Evolutionary conservation across 2,329 filamentous ascomycete species (phyloP).

Genomic region (Trichoderma sp.): DNA sequence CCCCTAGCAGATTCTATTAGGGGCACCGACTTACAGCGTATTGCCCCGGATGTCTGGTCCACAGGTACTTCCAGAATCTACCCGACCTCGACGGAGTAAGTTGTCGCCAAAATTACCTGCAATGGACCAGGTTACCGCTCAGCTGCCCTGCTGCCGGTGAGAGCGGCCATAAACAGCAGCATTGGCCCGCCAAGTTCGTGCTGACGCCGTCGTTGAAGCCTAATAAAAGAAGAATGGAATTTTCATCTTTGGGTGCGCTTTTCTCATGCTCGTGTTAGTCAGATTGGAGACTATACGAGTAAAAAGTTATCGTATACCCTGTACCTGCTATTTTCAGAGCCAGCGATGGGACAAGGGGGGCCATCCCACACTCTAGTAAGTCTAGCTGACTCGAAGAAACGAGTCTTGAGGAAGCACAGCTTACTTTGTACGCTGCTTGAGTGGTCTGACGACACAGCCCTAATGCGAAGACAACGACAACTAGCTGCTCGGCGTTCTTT

Average conservation of each 20-base stretch:
- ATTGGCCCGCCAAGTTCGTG: background rate
- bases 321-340: background rate
- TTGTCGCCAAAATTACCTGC: background rate
- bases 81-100: background rate
- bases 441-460: conserved; percentile 3
- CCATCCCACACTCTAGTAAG: background rate
- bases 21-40: background rate
- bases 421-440: background rate
- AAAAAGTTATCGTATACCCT: background rate
- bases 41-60: background rate
- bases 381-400: background rate
- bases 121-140: background rate
- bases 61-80: background rate
- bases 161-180: background rate
- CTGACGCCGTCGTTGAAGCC: background rate
- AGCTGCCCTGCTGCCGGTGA: conserved; percentile 10
- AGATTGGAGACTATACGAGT: background rate
- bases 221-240: background rate
- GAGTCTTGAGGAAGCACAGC: background rate
- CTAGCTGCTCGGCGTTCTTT: background rate
- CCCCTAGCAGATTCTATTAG: background rate
- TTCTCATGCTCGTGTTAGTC: background rate
- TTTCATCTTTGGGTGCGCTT: background rate
- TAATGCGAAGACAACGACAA: background rate
- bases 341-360: background rate